Conservation (phyloP, 441 rosid genomes). For the Pelargonium citronellum region DNA sequence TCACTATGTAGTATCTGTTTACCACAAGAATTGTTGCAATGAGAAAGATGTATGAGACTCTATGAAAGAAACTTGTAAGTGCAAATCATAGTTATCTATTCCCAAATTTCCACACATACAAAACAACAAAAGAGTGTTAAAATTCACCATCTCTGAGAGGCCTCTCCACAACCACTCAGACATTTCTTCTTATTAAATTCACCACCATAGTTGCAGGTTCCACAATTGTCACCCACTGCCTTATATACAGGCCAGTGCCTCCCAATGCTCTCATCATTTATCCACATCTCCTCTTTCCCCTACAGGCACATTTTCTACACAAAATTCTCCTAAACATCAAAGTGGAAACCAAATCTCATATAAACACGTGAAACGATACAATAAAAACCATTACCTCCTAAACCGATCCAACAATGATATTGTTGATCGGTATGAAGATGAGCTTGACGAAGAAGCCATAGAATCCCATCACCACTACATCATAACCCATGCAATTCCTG, state of each 20-base stretch:
- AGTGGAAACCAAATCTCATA: too few species aligned
- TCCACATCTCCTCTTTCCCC: slow-evolving; percentile 69
- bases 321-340: too few species aligned
- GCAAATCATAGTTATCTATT: too few species aligned
- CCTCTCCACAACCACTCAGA: slow-evolving; percentile 43
- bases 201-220: slow-evolving; percentile 54
- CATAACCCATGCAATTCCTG: too few species aligned
- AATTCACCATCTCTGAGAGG: slow-evolving; percentile 59
- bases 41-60: too few species aligned
- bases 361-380: too few species aligned
- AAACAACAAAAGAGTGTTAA: neutral
- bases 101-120: neutral
- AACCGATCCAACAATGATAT: slow-evolving; percentile 68
- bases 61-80: too few species aligned
- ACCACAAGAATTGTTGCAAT: too few species aligned
- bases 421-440: slow-evolving; percentile 80
- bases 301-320: too few species aligned
- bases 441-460: slow-evolving; percentile 79
- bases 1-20: too few species aligned
- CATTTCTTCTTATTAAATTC: slow-evolving; percentile 47
- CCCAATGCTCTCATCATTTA: slow-evolving; percentile 61
- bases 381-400: slow-evolving; percentile 34
- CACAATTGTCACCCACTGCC: slow-evolving; percentile 41
- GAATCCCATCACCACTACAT: slow-evolving; percentile 86
- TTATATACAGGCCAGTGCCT: slow-evolving; percentile 53